Evolutionary conservation across 208 protist genomes (phyloP).

Genomic region (Trypanosoma brucei): DNA sequence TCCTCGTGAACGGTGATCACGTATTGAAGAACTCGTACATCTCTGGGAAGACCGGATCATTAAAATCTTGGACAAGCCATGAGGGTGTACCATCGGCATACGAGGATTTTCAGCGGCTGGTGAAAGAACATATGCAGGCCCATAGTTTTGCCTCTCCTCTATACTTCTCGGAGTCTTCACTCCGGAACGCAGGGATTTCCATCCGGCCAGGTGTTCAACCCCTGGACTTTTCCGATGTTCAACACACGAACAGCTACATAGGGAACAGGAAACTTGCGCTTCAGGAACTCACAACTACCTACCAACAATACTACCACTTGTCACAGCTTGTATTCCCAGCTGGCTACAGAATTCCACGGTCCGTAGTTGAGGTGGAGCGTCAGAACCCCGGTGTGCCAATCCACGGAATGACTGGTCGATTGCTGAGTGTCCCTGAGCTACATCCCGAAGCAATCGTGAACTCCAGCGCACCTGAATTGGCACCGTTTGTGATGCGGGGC

Average conservation of each 20-base stretch:
- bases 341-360: constrained; percentile 32
- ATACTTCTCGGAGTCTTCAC: constrained; percentile 30
- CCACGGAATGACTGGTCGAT: constrained; percentile 43
- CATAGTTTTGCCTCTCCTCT: constrained; percentile 42
- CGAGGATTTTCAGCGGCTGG: constrained; percentile 1
- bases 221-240: constrained; percentile 10
- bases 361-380: constrained; percentile 39
- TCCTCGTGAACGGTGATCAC: constrained; percentile 36
- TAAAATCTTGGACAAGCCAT: background rate
- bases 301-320: constrained; percentile 68
- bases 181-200: constrained; percentile 19
- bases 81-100: background rate
- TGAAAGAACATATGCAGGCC: constrained; percentile 27
- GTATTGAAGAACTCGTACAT: constrained; percentile 47
- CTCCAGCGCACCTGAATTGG: constrained; percentile 10
- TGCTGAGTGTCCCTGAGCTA: constrained; percentile 30
- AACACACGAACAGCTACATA: background rate
- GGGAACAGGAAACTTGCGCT: background rate
- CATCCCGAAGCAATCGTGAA: constrained; percentile 25
- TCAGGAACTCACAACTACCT: background rate
- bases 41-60: constrained; percentile 25
- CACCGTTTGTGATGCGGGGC: constrained; percentile 3
- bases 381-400: constrained; percentile 36
- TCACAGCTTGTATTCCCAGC: constrained; percentile 58
- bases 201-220: constrained; percentile 28